Evolutionary conservation across 2,329 filamentous ascomycete species (phyloP).

Genomic region (Fusarium pilosicola): DNA sequence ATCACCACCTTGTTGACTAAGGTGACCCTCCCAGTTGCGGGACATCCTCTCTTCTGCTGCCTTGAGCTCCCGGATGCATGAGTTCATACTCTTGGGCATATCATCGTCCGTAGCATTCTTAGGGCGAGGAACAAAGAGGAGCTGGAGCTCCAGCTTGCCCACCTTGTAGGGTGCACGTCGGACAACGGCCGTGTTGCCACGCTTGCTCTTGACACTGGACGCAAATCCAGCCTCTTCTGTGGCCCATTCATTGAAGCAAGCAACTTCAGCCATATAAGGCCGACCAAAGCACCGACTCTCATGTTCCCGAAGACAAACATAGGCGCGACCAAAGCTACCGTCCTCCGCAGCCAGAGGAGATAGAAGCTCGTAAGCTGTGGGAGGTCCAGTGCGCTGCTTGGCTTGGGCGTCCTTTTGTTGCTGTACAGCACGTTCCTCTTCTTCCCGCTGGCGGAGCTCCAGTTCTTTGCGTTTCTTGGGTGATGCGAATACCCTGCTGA

Average conservation of each 20-base stretch:
- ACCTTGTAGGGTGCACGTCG: constrained; percentile 95
- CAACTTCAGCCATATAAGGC: constrained; percentile 86
- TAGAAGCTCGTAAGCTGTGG: constrained; percentile 85
- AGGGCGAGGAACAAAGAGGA: constrained; percentile 93
- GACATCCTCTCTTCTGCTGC: constrained; percentile 84
- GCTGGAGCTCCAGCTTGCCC: constrained; percentile 91
- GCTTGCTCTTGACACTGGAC: constrained; percentile 95
- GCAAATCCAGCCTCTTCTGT: constrained; percentile 81
- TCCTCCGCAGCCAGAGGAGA: constrained; percentile 89
- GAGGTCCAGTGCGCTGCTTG: constrained; percentile 69
- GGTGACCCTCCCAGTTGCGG: constrained; percentile 84
- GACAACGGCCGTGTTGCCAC: constrained; percentile 73
- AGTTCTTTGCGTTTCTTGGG: constrained; percentile 97
- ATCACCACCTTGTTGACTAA: constrained; percentile 97
- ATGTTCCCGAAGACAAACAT: constrained; percentile 93
- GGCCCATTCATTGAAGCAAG: constrained; percentile 99
- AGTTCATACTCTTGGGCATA: constrained; percentile 99
- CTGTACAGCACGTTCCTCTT: constrained; percentile 77
- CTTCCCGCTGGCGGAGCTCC: constrained; percentile 84
- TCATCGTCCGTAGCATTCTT: constrained; percentile 89
- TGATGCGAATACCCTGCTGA: constrained; percentile 91
- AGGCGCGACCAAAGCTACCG: constrained; percentile 93
- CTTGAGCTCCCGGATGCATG: constrained; percentile 91
- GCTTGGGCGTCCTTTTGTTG: constrained; percentile 72
- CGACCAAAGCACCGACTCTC: constrained; percentile 89